These are phyloP conservation scores for Zymoseptoria crescenta DNA, from an alignment of 2,329 filamentous ascomycete species.

Conservation along the genomic window DNA sequence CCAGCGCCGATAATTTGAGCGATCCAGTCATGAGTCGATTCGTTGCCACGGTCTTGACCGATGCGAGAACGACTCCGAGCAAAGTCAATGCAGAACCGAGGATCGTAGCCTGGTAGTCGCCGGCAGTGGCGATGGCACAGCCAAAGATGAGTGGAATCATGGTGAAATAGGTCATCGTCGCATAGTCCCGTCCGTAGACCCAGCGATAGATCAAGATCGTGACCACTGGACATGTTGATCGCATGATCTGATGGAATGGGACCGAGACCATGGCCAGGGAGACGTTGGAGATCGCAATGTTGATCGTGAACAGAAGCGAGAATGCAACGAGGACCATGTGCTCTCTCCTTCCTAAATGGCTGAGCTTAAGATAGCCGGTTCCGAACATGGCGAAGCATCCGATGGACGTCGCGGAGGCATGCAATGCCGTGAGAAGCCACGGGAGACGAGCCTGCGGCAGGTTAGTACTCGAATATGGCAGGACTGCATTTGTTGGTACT, in stretches of 20 bases:
- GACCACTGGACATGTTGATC: conserved; percentile 54
- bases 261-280: conserved; percentile 56
- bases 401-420: conserved; percentile 50
- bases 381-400: conserved; percentile 49
- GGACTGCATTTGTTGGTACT: not conserved
- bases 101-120: conserved; percentile 56
- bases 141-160: conserved; percentile 54
- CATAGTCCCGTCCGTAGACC: conserved; percentile 49
- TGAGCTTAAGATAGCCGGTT: conserved; percentile 46
- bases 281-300: conserved; percentile 57
- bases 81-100: conserved; percentile 36
- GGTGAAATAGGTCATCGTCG: conserved; percentile 50
- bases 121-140: conserved; percentile 52
- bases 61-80: conserved; percentile 33
- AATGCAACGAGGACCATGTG: conserved; percentile 51
- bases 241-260: conserved; percentile 59
- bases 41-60: conserved; percentile 54
- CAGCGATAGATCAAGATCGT: conserved; percentile 55
- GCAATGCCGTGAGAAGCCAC: conserved; percentile 53
- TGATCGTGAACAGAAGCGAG: conserved; percentile 54
- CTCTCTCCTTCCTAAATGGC: conserved; percentile 46
- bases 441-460: conserved; percentile 48
- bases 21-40: conserved; percentile 58
- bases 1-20: conserved; percentile 50
- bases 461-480: conserved; percentile 1